A percentile compares a stretch with the other conserved stretches of the same genome.
Evolutionary conservation across 805 yeast species (phyloP).

Genomic region (Starmerella bombicola): DNA sequence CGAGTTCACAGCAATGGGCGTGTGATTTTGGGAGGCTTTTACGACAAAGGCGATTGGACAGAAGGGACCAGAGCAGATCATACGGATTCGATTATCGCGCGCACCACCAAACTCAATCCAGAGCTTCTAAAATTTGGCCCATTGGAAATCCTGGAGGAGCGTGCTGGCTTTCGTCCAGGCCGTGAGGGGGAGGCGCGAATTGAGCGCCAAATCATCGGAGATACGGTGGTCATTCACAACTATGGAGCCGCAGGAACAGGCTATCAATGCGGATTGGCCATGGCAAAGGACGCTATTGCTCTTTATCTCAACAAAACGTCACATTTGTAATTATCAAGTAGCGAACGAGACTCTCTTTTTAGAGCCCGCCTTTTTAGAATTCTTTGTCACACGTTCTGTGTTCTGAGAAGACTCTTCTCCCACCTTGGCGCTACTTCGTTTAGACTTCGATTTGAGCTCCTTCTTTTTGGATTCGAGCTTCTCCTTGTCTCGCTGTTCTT

Average conservation of each 20-base stretch:
- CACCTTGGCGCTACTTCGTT: no score
- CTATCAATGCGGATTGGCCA: constrained; percentile 59
- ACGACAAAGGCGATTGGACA: constrained; percentile 52
- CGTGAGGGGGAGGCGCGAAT: constrained; percentile 66
- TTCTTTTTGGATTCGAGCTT: constrained; percentile 65
- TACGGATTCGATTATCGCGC: constrained; percentile 46
- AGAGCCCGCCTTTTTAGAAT: no score
- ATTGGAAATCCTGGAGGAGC: constrained; percentile 47
- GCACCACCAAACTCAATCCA: constrained; percentile 41
- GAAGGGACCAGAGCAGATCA: constrained; percentile 46
- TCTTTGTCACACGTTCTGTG: no score
- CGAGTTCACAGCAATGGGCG: constrained; percentile 56
- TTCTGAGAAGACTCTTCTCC: no score
- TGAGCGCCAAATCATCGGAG: constrained; percentile 39
- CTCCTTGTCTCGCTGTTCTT: constrained; percentile 55
- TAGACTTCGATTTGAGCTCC: constrained; percentile 43
- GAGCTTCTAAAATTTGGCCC: constrained; percentile 33
- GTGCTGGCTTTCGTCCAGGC: constrained; percentile 65
- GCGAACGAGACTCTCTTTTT: constrained; percentile 19
- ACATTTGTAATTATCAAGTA: constrained; percentile 4
- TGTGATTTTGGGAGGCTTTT: constrained; percentile 61
- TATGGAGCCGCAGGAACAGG: constrained; percentile 75
- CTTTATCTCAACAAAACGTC: constrained; percentile 14
- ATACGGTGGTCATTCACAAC: constrained; percentile 46
- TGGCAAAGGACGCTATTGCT: constrained; percentile 37